These are phyloP conservation scores for Aspergillus niger DNA, from an alignment of 2,329 filamentous ascomycete species.

Conservation along the genomic window DNA sequence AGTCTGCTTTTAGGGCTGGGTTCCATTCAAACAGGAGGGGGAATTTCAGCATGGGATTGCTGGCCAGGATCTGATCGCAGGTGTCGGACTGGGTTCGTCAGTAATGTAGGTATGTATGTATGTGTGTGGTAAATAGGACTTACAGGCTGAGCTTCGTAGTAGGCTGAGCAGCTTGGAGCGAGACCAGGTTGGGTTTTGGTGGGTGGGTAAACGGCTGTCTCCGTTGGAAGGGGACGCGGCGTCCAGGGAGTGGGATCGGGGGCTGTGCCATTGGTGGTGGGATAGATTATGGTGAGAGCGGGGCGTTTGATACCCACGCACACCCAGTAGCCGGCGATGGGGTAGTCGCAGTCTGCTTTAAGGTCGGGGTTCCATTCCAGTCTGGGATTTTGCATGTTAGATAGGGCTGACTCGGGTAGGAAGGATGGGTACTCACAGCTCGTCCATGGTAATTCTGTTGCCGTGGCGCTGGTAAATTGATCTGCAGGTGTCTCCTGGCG, in stretches of 20 bases:
- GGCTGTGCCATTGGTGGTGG: background rate
- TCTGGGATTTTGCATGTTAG: background rate
- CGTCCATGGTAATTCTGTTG: constrained; percentile 5
- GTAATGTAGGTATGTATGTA: too few relatives aligned
- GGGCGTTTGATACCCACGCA: constrained; percentile 8
- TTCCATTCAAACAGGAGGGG: constrained; percentile 14
- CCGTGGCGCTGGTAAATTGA: constrained; percentile 9
- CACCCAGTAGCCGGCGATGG: constrained; percentile 14
- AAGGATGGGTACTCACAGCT: constrained; percentile 5
- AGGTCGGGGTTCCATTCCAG: constrained; percentile 19
- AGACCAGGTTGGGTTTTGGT: constrained; percentile 11
- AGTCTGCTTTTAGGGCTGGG: constrained; percentile 13
- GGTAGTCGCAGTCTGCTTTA: constrained; percentile 10
- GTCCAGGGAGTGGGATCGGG: constrained; percentile 6
- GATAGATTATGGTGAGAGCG: constrained; percentile 1
- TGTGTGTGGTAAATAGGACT: background rate
- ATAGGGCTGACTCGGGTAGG: background rate
- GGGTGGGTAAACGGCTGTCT: background rate
- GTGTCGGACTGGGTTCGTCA: constrained; percentile 9
- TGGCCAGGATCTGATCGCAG: constrained; percentile 9
- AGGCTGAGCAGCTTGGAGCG: constrained; percentile 1
- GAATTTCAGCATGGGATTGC: background rate
- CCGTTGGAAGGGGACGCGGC: background rate
- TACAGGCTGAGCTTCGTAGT: constrained; percentile 12
- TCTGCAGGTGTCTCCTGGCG: constrained; percentile 15